A percentile compares a stretch with the other conserved stretches of the same genome.
Evolutionary conservation across 768 basidiomycete genomes (phyloP).

Genomic region (Leucocoprinus leucothites): DNA sequence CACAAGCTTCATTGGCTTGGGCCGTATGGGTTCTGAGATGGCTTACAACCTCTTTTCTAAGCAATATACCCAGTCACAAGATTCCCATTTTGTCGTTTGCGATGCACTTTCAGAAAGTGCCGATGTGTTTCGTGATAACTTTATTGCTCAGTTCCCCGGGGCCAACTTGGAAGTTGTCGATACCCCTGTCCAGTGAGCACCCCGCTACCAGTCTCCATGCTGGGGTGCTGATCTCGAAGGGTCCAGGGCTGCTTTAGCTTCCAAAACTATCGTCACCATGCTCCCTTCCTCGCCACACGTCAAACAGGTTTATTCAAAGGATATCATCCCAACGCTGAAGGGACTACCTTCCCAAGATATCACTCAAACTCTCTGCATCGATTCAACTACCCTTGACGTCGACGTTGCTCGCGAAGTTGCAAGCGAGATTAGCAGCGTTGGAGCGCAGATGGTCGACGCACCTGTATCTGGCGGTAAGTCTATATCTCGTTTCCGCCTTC

Average conservation of each 20-base stretch:
- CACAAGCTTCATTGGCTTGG: slow-evolving; percentile 82
- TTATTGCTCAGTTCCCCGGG: slow-evolving; percentile 54
- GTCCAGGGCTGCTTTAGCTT: slow-evolving; percentile 57
- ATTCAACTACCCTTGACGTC: slow-evolving; percentile 90
- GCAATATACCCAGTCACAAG: slow-evolving; percentile 47
- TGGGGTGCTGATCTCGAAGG: neutral
- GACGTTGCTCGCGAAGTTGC: slow-evolving; percentile 68
- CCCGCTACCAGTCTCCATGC: neutral
- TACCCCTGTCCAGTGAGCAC: slow-evolving; percentile 72
- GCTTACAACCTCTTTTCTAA: slow-evolving; percentile 80
- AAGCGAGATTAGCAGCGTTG: slow-evolving; percentile 41
- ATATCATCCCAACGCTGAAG: slow-evolving; percentile 63
- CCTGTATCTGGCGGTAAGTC: slow-evolving; percentile 88
- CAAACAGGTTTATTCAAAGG: slow-evolving; percentile 65
- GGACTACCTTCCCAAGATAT: slow-evolving; percentile 38
- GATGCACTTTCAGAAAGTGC: slow-evolving; percentile 67
- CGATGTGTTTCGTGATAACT: slow-evolving; percentile 50
- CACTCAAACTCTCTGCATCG: slow-evolving; percentile 65
- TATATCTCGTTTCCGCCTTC: neutral
- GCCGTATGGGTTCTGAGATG: slow-evolving; percentile 90
- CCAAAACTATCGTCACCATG: slow-evolving; percentile 81
- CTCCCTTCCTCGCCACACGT: slow-evolving; percentile 92
- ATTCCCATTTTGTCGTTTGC: slow-evolving; percentile 70
- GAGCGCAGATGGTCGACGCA: slow-evolving; percentile 84
- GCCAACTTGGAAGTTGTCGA: slow-evolving; percentile 55